Evolutionary conservation across 2,329 filamentous ascomycete genomes (phyloP).

Genomic region (Penicillium psychrosexuale): DNA sequence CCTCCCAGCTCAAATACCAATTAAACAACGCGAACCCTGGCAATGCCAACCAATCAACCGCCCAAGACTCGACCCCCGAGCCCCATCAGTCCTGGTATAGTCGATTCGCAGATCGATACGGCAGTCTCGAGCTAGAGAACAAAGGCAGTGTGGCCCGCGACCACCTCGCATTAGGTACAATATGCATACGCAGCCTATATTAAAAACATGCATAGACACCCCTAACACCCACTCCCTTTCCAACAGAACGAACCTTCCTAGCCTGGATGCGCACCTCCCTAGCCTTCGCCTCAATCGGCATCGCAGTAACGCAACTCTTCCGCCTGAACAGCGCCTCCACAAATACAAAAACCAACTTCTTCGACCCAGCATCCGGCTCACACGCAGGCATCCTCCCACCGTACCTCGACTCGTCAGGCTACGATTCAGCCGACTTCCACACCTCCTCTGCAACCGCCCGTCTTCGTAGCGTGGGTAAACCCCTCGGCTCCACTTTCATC

Average conservation of each 20-base stretch:
- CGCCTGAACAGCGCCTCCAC: constrained; percentile 57
- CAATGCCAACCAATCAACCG: constrained; percentile 5
- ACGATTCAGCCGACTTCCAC: constrained; percentile 18
- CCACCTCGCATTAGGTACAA: constrained; percentile 60
- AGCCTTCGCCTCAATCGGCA: constrained; percentile 64
- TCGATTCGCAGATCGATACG: constrained; percentile 56
- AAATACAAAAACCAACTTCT: constrained; percentile 1
- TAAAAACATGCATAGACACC: background rate
- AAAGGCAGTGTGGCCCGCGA: constrained; percentile 65
- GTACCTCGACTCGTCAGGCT: constrained; percentile 16
- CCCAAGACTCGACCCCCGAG: constrained; percentile 11
- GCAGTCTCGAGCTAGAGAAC: constrained; percentile 62
- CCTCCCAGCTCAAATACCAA: background rate
- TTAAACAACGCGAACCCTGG: background rate
- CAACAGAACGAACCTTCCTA: constrained; percentile 62
- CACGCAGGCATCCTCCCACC: constrained; percentile 14
- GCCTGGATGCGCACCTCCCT: constrained; percentile 66
- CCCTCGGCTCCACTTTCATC: constrained; percentile 63
- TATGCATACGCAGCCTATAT: background rate
- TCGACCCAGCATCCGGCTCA: background rate
- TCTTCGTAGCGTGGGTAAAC: constrained; percentile 56
- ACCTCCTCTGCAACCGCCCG: constrained; percentile 19
- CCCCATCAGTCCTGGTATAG: constrained; percentile 45
- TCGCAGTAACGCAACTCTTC: constrained; percentile 65
- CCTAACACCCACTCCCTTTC: constrained; percentile 1